These are phyloP conservation scores for Phialophora tarda DNA, from an alignment of 2,329 filamentous ascomycete species.

Conservation along the genomic window DNA sequence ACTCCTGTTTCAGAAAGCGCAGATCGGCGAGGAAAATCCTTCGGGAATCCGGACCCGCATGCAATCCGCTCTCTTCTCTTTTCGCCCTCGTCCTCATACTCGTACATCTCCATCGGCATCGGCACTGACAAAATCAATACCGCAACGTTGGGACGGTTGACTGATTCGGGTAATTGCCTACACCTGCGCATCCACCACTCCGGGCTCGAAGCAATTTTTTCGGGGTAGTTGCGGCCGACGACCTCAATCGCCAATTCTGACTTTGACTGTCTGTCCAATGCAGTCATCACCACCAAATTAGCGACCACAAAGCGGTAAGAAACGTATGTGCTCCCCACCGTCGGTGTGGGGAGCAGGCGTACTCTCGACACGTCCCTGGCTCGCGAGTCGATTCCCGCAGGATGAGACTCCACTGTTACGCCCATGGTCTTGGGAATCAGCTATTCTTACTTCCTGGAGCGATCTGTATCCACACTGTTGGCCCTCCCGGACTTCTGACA, in stretches of 20 bases:
- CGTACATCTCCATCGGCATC: neutral
- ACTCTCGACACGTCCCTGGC: slow-evolving; percentile 3
- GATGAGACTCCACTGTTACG: slow-evolving; percentile 8
- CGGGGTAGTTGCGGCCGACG: slow-evolving; percentile 11
- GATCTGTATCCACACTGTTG: slow-evolving; percentile 10
- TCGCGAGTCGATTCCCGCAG: neutral
- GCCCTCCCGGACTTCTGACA: slow-evolving; percentile 6
- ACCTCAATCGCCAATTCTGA: slow-evolving; percentile 3
- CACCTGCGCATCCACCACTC: neutral
- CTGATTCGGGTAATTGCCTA: neutral
- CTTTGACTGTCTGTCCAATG: slow-evolving; percentile 6
- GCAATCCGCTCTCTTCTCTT: neutral
- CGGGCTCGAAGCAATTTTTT: neutral
- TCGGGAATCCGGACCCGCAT: neutral
- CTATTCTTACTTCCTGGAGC: slow-evolving; percentile 6
- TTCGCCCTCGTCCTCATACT: neutral
- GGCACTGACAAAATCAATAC: neutral
- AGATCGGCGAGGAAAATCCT: slow-evolving; percentile 1
- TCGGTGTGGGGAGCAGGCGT: neutral
- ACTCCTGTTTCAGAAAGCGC: slow-evolving; percentile 10
- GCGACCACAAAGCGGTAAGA: neutral
- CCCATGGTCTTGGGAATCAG: slow-evolving; percentile 3
- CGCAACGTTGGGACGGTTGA: neutral
- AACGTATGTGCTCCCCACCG: neutral
- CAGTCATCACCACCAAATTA: slow-evolving; percentile 15